Evolutionary conservation across 2,329 filamentous ascomycete genomes (phyloP).

Genomic region (Aspergillus brunneoviolaceus): DNA sequence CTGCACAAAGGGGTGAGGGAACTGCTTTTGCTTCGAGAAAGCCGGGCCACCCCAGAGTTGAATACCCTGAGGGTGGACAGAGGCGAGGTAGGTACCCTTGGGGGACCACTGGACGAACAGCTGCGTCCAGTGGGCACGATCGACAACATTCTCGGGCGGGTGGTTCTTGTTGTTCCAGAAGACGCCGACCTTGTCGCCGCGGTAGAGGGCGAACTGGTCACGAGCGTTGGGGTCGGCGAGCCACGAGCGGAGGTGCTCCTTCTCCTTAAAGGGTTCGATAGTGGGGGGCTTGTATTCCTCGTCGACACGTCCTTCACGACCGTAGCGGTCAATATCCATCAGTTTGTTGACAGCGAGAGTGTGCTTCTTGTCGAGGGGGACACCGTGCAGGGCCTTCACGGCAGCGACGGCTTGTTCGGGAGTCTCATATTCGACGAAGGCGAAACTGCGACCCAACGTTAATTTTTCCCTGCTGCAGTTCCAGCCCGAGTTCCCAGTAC

Average conservation of each 20-base stretch:
- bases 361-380: constrained; percentile 94
- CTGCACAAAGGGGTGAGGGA: constrained; percentile 93
- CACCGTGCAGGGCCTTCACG: constrained; percentile 81
- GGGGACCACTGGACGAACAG: constrained; percentile 98
- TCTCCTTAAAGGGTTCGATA: constrained; percentile 81
- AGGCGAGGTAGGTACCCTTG: constrained; percentile 88
- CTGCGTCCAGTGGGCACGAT: constrained; percentile 95
- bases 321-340: constrained; percentile 95
- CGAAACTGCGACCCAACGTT: constrained; percentile 62
- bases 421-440: constrained; percentile 94
- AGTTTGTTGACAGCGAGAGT: constrained; percentile 95
- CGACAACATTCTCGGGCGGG: constrained; percentile 80
- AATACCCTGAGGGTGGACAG: constrained; percentile 92
- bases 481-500: constrained; percentile 30
- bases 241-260: constrained; percentile 94
- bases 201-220: constrained; percentile 95
- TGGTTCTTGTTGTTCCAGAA: constrained; percentile 99
- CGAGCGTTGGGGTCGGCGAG: constrained; percentile 83
- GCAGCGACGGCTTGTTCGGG: constrained; percentile 86
- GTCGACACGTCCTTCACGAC: constrained; percentile 87
- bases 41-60: constrained; percentile 92
- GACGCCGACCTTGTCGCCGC: constrained; percentile 85
- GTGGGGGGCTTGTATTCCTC: constrained; percentile 83
- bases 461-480: constrained; percentile 13
- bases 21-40: constrained; percentile 88